A percentile compares a stretch with the other conserved stretches of the same genome.
Conservation (phyloP, 495 filamentous ascomycete species). For the Podospora appendiculata region DNA sequence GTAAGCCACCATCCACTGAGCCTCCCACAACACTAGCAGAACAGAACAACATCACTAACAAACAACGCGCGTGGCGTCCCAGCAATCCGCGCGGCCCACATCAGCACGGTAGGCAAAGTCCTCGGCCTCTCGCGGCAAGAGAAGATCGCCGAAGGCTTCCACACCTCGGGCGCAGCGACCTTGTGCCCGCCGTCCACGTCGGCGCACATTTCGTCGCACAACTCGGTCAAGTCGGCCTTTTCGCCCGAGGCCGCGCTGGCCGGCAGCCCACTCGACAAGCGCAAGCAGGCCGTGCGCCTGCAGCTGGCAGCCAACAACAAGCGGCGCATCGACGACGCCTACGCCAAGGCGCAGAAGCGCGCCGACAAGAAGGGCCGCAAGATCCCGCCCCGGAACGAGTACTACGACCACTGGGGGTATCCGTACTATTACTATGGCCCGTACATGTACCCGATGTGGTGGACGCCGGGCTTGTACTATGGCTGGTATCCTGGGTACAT, state of each 20-base stretch:
- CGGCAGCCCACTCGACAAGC: conserved; percentile 37
- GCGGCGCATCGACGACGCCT: conserved; percentile 50
- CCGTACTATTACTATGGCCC: conserved; percentile 35
- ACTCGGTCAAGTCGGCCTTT: conserved; percentile 31
- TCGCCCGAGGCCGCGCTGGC: conserved; percentile 23
- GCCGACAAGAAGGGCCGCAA: conserved; percentile 52
- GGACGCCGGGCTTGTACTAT: conserved; percentile 16
- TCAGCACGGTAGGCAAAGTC: conserved; percentile 32
- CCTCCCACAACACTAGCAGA: not conserved
- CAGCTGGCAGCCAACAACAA: conserved; percentile 37
- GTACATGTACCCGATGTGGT: conserved; percentile 28
- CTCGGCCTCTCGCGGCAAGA: conserved; percentile 38
- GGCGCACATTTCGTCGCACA: conserved; percentile 70
- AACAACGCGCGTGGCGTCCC: too few species aligned
- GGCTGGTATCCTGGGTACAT: conserved; percentile 34
- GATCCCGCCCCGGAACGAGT: conserved; percentile 41
- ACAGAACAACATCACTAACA: too few species aligned
- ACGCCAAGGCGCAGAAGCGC: conserved; percentile 53
- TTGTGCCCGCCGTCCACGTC: conserved; percentile 48
- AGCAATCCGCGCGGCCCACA: conserved; percentile 58
- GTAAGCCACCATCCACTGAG: conserved; percentile 10
- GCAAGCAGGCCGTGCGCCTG: conserved; percentile 33
- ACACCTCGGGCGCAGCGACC: conserved; percentile 45
- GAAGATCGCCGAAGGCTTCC: conserved; percentile 47
- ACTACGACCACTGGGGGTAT: conserved; percentile 49